A percentile compares a stretch with the other conserved stretches of the same genome.
Conservation (phyloP, 1,139 yeast genomes). For the Suhomyces chickasaworum region DNA sequence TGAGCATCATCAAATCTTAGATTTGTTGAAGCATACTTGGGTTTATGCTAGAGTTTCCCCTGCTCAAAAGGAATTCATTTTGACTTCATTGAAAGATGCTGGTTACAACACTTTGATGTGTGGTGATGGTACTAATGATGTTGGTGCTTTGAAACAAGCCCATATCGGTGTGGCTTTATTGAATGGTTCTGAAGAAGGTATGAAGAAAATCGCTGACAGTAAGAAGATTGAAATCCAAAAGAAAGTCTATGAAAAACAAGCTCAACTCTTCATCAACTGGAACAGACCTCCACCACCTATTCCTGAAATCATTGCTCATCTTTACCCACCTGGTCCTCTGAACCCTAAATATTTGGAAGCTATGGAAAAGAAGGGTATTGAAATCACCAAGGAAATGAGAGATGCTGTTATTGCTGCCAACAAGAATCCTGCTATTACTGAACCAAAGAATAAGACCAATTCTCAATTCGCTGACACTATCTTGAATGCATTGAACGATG, state of each 20-base stretch:
- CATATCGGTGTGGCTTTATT: conserved; percentile 96
- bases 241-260: conserved; percentile 82
- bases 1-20: conserved; percentile 66
- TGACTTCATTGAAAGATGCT: conserved; percentile 79
- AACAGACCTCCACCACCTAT: conserved; percentile 83
- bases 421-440: conserved; percentile 32
- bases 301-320: conserved; percentile 84
- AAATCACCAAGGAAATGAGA: conserved; percentile 67
- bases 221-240: conserved; percentile 66
- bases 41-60: conserved; percentile 98
- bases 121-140: conserved; percentile 99
- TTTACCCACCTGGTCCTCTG: conserved; percentile 92
- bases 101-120: conserved; percentile 97
- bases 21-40: conserved; percentile 87
- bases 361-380: conserved; percentile 79
- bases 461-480: conserved; percentile 71
- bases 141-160: conserved; percentile 98
- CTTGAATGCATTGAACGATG: conserved; percentile 67
- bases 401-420: conserved; percentile 56
- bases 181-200: conserved; percentile 94
- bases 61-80: conserved; percentile 86
- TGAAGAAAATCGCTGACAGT: conserved; percentile 86
- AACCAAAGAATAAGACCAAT: conserved; percentile 38
- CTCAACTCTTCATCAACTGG: conserved; percentile 77
- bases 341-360: conserved; percentile 90